These are phyloP conservation scores for Mycena floridula DNA, from an alignment of 768 basidiomycete species.

Conservation along the genomic window DNA sequence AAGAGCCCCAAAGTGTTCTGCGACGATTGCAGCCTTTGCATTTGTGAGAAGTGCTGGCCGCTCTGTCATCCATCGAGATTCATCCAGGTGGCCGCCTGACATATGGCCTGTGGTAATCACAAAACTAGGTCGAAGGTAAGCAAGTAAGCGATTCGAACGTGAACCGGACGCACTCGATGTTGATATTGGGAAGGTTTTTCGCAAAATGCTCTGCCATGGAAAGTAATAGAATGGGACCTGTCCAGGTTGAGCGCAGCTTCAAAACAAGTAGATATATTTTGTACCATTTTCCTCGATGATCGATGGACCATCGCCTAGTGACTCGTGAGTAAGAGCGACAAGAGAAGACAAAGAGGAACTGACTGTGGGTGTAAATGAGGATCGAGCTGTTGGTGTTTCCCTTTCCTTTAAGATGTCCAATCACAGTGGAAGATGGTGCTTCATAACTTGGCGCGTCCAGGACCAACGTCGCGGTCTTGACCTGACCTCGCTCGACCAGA, in stretches of 20 bases:
- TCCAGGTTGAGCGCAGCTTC: background rate
- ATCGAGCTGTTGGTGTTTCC: slow-evolving; percentile 14
- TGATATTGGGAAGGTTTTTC: slow-evolving; percentile 17
- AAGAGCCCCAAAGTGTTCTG: slow-evolving; percentile 24
- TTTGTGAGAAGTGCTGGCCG: slow-evolving; percentile 16
- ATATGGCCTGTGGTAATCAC: slow-evolving; percentile 24
- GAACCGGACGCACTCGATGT: slow-evolving; percentile 16
- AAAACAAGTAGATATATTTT: background rate
- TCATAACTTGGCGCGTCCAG: slow-evolving; percentile 21
- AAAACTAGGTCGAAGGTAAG: slow-evolving; percentile 11
- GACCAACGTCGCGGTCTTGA: slow-evolving; percentile 20
- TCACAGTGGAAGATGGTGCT: slow-evolving; percentile 16
- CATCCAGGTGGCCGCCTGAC: slow-evolving; percentile 21
- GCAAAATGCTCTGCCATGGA: slow-evolving; percentile 24
- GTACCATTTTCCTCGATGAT: slow-evolving; percentile 26
- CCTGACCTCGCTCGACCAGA: slow-evolving; percentile 12
- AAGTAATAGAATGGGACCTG: slow-evolving; percentile 23
- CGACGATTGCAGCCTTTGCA: slow-evolving; percentile 22
- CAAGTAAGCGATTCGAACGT: background rate
- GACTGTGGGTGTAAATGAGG: slow-evolving; percentile 25
- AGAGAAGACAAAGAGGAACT: slow-evolving; percentile 1
- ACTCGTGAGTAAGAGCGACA: background rate
- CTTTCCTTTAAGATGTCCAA: slow-evolving; percentile 18
- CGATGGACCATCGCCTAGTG: slow-evolving; percentile 22
- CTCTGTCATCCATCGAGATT: slow-evolving; percentile 21